phyloP scores from a whole-genome alignment of 306 rosid genomes.

The Cucumis hystrix region DNA sequence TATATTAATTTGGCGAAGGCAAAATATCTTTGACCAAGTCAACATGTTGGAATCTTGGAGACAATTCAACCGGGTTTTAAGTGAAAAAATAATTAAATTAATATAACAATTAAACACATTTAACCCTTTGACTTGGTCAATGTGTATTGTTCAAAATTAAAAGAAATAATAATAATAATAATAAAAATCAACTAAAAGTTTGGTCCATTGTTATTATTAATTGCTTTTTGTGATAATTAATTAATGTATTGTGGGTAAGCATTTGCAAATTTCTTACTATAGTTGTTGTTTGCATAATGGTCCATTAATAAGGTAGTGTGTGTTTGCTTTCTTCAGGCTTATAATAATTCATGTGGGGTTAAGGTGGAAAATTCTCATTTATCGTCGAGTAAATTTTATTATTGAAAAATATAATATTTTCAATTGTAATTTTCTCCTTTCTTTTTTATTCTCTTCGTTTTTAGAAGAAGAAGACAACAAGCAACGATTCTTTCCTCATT shows the following conservation, averaged over 20 bases:
- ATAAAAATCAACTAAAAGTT: background rate
- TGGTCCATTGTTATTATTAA: background rate
- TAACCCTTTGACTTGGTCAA: background rate
- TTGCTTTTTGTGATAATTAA: background rate
- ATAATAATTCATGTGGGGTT: too few species aligned
- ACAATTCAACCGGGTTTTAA: constrained; percentile 3
- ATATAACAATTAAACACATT: background rate
- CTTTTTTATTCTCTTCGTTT: too few species aligned
- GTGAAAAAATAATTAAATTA: background rate
- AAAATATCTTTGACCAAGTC: constrained; percentile 14
- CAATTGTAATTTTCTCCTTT: too few species aligned
- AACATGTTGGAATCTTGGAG: constrained; percentile 8
- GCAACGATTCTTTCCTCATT: too few species aligned
- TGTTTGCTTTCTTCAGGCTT: background rate
- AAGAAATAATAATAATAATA: background rate
- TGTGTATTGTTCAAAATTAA: background rate
- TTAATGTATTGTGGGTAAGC: background rate
- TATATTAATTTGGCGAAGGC: background rate
- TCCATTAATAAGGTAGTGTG: background rate
- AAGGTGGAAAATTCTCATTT: too few species aligned
- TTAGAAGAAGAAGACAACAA: too few species aligned
- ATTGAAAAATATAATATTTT: too few species aligned
- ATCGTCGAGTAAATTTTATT: too few species aligned
- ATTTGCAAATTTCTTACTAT: background rate
- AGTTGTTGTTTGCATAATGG: background rate